Evolutionary conservation across 2,329 filamentous ascomycete species (phyloP).

Genomic region (Dothiorella sarmentorum): DNA sequence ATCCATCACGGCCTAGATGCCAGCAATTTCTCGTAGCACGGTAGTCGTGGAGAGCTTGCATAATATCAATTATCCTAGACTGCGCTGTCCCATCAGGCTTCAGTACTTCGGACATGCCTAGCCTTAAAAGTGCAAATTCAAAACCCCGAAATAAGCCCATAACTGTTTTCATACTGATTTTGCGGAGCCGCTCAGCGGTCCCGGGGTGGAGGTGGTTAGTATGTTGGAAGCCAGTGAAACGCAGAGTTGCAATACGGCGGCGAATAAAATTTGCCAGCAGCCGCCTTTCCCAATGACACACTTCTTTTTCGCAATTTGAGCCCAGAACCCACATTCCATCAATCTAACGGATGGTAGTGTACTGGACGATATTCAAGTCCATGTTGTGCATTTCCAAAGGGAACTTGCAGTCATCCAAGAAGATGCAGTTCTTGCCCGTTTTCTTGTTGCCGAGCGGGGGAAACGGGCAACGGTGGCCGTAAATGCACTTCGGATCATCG

Average conservation of each 20-base stretch:
- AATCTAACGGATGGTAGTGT: constrained; percentile 37
- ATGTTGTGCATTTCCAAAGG: constrained; percentile 55
- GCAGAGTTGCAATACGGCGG: no score
- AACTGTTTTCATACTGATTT: no score
- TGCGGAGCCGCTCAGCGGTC: no score
- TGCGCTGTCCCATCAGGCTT: not conserved
- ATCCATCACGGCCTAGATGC: not conserved
- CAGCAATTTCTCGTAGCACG: no score
- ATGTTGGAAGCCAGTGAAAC: no score
- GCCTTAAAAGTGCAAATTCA: not conserved
- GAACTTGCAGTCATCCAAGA: constrained; percentile 58
- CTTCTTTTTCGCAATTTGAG: no score
- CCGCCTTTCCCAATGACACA: no score
- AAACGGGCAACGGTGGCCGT: constrained; percentile 61
- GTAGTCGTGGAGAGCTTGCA: not conserved
- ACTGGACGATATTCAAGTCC: constrained; percentile 55
- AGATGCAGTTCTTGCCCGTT: constrained; percentile 52
- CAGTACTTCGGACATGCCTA: not conserved
- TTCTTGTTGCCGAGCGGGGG: constrained; percentile 42
- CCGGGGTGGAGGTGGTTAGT: no score
- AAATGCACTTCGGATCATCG: constrained; percentile 59
- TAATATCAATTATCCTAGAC: not conserved
- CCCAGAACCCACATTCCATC: no score
- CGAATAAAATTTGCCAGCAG: no score
- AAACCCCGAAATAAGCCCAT: no score